Base-by-base conservation (phyloP, 495 filamentous ascomycete species). In the Penicillium argentinense region DNA sequence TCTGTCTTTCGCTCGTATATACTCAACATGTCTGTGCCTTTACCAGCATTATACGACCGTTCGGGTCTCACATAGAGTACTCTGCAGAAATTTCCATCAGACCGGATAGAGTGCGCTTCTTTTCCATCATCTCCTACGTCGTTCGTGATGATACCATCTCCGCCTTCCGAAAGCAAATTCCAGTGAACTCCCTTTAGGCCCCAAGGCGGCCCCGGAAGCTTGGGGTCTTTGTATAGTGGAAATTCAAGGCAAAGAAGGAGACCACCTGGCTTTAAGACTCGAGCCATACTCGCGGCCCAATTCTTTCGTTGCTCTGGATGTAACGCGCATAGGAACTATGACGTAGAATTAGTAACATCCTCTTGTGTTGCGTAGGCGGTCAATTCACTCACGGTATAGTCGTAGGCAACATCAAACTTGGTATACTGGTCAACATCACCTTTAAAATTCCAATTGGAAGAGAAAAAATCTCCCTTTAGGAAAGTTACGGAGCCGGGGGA, bases 311-410 rank as follows among this genome's bases (percentile, higher is more conserved):
- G 49, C 12, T 18, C 45, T 0, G 71, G 71, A 36, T 71, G 64
- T n/a, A 74, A 47, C 23, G 71, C 69, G 27, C 68, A 69, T 9
- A 74, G 53, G 25, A 74, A 74, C 69, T 73, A 14, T 17, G 9
- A 38, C n/a, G n/a, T n/a, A n/a, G n/a, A n/a, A n/a, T n/a, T n/a
- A n/a, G n/a, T n/a, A n/a, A n/a, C n/a, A n/a, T n/a, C n/a, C n/a
- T n/a, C n/a, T n/a, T n/a, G n/a, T n/a, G n/a, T n/a, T n/a, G n/a
- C n/a, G n/a, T n/a, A n/a, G n/a, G n/a, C n/a, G n/a, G n/a, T n/a
- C n/a, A n/a, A n/a, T n/a, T n/a, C n/a, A 56, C 79, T 59, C 64
- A 87, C 85, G 7, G 84, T 88, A 62, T 88, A 88, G 59, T 89
- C 87, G 64, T 86, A 89, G n/a, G 87, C 78, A 9, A 89, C 49